Conservation (phyloP, 2,329 filamentous ascomycete genomes). For the Colletotrichum sp. region DNA sequence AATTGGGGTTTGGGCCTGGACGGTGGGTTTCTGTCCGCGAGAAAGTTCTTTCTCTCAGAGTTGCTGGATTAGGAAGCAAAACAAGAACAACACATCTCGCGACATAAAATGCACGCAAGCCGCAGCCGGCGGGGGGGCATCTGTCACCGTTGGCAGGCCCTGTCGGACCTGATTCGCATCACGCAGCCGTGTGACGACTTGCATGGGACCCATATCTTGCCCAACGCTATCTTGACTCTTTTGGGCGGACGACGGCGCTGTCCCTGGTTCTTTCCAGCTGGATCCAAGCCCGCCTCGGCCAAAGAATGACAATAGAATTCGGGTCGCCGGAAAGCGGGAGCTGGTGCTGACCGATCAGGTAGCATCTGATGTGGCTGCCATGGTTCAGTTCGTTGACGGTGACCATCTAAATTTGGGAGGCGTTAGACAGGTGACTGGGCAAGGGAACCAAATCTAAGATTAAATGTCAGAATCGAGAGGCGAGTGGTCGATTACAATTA, state of each 20-base stretch:
- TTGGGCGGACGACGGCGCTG: not conserved
- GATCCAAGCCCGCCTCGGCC: not conserved
- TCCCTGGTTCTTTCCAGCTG: not conserved
- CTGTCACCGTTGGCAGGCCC: not conserved
- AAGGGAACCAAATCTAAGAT: conserved; percentile 2
- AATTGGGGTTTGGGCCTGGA: not conserved
- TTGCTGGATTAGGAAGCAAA: not conserved
- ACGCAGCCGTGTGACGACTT: not conserved
- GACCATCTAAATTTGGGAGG: conserved; percentile 9
- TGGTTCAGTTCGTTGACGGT: not conserved
- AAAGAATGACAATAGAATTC: not conserved
- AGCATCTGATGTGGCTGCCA: not conserved
- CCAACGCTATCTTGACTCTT: not conserved
- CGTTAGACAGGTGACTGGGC: not conserved
- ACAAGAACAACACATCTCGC: not conserved
- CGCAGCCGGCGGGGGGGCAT: not conserved
- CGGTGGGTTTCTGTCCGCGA: not conserved
- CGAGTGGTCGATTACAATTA: conserved; percentile 5
- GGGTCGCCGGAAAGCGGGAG: not conserved
- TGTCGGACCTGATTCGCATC: not conserved
- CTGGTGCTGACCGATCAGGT: not conserved
- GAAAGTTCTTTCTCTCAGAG: not conserved
- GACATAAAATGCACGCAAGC: not conserved
- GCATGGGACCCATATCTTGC: not conserved
- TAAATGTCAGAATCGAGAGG: not conserved